Evolutionary conservation across 257 asterid species (phyloP).

Genomic region (Verbascum thapsus): DNA sequence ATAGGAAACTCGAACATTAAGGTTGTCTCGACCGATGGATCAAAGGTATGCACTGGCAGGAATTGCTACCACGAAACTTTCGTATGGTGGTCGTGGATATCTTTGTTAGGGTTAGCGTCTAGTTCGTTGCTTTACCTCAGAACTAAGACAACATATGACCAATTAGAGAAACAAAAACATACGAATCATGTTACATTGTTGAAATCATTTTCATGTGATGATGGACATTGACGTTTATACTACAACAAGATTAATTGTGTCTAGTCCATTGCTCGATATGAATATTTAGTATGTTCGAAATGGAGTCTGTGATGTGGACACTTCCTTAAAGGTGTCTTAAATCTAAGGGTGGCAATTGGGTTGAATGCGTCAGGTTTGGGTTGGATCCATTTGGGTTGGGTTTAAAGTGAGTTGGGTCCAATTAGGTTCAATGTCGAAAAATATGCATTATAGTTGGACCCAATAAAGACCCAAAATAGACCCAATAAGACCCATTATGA

Average conservation of each 20-base stretch:
- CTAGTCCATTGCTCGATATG: neutral
- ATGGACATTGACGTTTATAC: constrained; percentile 1
- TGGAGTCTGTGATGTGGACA: too few relatives aligned
- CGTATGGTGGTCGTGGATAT: constrained; percentile 61
- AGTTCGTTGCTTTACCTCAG: constrained; percentile 48
- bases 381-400: too few relatives aligned
- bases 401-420: too few relatives aligned
- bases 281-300: neutral
- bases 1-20: constrained; percentile 41
- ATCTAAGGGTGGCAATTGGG: too few relatives aligned
- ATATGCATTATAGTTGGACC: too few relatives aligned
- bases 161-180: constrained; percentile 36
- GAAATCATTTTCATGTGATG: constrained; percentile 29
- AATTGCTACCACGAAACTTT: constrained; percentile 56
- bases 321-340: too few relatives aligned
- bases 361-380: too few relatives aligned
- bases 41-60: constrained; percentile 59
- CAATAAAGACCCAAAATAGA: too few relatives aligned
- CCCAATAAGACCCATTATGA: too few relatives aligned
- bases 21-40: constrained; percentile 36
- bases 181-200: constrained; percentile 17
- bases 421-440: too few relatives aligned
- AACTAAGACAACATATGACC: constrained; percentile 51
- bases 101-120: constrained; percentile 53
- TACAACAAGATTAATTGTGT: neutral